Base-by-base conservation (phyloP, 106 monocot genomes). In the Platanthera guangdongensis region DNA sequence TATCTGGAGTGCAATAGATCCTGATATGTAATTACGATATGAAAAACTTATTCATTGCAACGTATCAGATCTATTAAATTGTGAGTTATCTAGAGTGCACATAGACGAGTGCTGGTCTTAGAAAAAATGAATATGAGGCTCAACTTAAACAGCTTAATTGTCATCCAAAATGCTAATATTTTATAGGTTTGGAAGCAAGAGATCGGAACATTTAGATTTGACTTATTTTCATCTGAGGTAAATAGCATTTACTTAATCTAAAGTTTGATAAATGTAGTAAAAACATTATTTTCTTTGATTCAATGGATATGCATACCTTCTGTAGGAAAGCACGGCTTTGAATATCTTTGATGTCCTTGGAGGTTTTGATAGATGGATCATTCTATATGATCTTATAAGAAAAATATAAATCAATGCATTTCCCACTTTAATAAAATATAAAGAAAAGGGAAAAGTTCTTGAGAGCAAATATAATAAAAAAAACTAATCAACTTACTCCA, bases 271-370 rank as follows among this genome's bases (percentile, higher is more conserved):
- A 70, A 47, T 16, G 47, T 47, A 32, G 18, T 32, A 65, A 65
- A 30, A 1, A 65, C 11, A 0, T 12, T 65, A 7, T 32, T 65
- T 65, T 65, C 65, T 30, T 59, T 46, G 16, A 47, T 50, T 76
- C 5, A 47, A 74, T 32, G 28, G 11, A 28, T 19, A 50, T 22
- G 39, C 55, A 18, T 87, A 99, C 97, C 94, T 99, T 99, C 81
- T 99, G 97, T n/a, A 94, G 51, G 53, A 99, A 93, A n/a, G 87
- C 89, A 86, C 91, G 92, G 18, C 85, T 88, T 57, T 84, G 87
- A 32, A 99, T 74, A 70, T 99, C 97, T 75, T 94, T 92, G 71
- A 79, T 77, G 57, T 74, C 79, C 85, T 99, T 99, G n/a, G n/a
- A n/a, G n/a, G n/a, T n/a, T n/a, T n/a, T n/a, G n/a, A n/a, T n/a